A percentile compares a stretch with the other conserved stretches of the same genome.
Evolutionary conservation across 2,329 filamentous ascomycete species (phyloP).

Genomic region (Paraphoma sp.): DNA sequence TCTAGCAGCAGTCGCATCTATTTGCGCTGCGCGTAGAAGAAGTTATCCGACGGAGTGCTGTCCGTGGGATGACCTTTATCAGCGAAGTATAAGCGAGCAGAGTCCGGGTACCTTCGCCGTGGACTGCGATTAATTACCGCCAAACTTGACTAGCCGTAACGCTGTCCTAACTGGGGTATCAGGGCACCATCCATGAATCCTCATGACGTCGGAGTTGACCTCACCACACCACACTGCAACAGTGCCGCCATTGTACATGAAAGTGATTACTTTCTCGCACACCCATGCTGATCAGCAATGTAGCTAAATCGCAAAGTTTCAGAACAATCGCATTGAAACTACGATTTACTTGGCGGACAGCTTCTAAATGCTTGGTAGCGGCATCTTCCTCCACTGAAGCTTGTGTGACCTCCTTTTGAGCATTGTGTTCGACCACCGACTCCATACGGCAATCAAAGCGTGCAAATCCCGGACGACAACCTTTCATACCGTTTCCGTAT

Average conservation of each 20-base stretch:
- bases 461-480: not conserved
- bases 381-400: not conserved
- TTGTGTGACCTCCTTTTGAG: not conserved
- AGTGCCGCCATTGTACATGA: not conserved
- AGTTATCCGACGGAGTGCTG: not conserved
- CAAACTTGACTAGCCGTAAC: not conserved
- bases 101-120: not conserved
- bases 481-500: not conserved
- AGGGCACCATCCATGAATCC: not conserved
- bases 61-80: not conserved
- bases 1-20: no score
- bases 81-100: not conserved
- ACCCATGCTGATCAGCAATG: not conserved
- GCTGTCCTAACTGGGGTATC: not conserved
- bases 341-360: constrained; percentile 14
- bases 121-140: not conserved
- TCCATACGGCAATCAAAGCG: not conserved
- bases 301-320: constrained; percentile 3
- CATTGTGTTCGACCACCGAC: no score
- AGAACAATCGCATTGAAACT: constrained; percentile 10
- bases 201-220: not conserved
- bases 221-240: not conserved
- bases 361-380: constrained; percentile 8
- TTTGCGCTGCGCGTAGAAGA: no score
- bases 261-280: not conserved